These are phyloP conservation scores for Aspergillus udagawae DNA, from an alignment of 2,329 filamentous ascomycete genomes.

Conservation along the genomic window DNA sequence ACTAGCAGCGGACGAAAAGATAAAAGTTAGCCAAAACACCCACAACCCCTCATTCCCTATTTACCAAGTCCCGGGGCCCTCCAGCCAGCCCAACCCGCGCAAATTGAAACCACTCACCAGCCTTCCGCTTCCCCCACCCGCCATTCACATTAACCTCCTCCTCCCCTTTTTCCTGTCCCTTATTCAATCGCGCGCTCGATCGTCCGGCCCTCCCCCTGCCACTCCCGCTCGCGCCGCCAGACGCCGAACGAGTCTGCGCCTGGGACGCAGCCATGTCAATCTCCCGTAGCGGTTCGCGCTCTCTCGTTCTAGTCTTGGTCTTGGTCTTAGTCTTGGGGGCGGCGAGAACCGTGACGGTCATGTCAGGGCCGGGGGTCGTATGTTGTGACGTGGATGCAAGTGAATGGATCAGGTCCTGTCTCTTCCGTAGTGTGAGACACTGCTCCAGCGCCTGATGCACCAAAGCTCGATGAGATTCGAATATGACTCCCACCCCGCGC, in stretches of 20 bases:
- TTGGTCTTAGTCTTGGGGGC: conserved; percentile 29
- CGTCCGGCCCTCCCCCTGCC: conserved; percentile 20
- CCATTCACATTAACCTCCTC: conserved; percentile 17
- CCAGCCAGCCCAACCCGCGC: background rate
- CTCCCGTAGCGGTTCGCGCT: conserved; percentile 34
- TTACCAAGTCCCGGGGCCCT: background rate
- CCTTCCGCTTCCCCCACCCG: conserved; percentile 40
- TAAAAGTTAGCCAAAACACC: background rate
- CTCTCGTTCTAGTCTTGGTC: conserved; percentile 24
- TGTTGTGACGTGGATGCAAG: background rate
- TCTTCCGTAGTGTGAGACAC: background rate
- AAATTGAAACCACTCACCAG: conserved; percentile 32
- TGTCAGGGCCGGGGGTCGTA: conserved; percentile 22
- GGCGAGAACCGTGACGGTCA: conserved; percentile 37
- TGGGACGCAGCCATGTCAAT: conserved; percentile 37
- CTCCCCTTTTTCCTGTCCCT: conserved; percentile 26
- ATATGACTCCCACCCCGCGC: background rate
- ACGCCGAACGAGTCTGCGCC: conserved; percentile 33
- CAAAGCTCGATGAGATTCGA: background rate
- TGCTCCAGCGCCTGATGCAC: background rate
- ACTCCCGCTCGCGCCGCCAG: conserved; percentile 18
- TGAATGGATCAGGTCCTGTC: background rate
- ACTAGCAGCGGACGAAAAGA: conserved; percentile 24
- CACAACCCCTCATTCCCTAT: background rate
- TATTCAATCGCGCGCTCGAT: conserved; percentile 33